These are phyloP conservation scores for Ehretia macrophylla DNA, from an alignment of 257 asterid species.

Conservation along the genomic window DNA sequence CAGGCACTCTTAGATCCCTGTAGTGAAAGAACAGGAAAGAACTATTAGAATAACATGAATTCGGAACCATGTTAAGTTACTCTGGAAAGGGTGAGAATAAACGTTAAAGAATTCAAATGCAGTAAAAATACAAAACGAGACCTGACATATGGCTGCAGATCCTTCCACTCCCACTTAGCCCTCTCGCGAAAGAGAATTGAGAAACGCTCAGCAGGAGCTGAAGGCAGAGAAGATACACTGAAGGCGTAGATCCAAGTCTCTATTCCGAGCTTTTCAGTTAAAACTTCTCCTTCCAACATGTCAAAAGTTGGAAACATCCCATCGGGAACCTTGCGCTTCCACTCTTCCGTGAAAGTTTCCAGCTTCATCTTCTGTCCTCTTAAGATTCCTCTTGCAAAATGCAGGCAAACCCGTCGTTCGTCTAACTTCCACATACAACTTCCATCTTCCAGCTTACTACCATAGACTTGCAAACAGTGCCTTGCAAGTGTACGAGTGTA, in stretches of 20 bases:
- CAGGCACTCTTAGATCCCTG: conserved; percentile 88
- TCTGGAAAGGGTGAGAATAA: conserved; percentile 7
- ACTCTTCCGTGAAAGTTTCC: conserved; percentile 64
- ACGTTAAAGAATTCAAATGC: neutral
- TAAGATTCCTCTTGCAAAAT: conserved; percentile 66
- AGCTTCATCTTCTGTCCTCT: conserved; percentile 63
- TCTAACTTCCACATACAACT: conserved; percentile 64
- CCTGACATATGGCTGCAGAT: conserved; percentile 82
- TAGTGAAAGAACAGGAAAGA: conserved; percentile 8
- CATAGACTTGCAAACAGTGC: conserved; percentile 61
- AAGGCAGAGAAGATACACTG: conserved; percentile 70
- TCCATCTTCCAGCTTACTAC: conserved; percentile 46
- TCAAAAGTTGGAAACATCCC: conserved; percentile 53
- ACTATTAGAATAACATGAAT: conserved; percentile 5
- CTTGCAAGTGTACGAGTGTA: conserved; percentile 54
- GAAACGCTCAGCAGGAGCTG: conserved; percentile 72
- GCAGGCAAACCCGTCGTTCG: conserved; percentile 58
- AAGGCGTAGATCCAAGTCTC: conserved; percentile 65
- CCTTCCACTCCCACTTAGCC: conserved; percentile 90
- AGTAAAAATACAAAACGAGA: conserved; percentile 17
- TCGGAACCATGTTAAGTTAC: neutral
- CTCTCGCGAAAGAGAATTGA: conserved; percentile 51
- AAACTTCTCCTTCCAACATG: conserved; percentile 88
- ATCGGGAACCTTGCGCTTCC: conserved; percentile 66
- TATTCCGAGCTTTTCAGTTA: conserved; percentile 66